A percentile compares a stretch with the other conserved stretches of the same genome.
Conservation (phyloP, 1,284 basidiomycete genomes). For the Amylostereum chailletii region DNA sequence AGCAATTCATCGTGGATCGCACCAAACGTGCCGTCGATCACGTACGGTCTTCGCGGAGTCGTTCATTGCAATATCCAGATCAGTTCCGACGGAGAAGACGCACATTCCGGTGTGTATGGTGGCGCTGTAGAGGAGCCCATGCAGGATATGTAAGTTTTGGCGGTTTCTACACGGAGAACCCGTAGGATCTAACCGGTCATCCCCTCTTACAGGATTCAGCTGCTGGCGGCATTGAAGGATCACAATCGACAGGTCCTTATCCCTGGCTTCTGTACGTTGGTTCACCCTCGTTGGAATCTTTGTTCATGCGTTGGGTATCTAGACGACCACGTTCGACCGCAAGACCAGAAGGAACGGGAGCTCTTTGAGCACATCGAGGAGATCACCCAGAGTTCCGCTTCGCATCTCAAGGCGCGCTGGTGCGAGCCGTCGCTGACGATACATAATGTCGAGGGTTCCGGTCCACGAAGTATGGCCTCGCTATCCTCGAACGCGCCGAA, state of each 20-base stretch:
- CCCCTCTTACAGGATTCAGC: constrained; percentile 50
- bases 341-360: constrained; percentile 57
- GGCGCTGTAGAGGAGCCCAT: constrained; percentile 85
- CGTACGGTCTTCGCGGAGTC: constrained; percentile 91
- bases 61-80: constrained; percentile 77
- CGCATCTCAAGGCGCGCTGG: constrained; percentile 70
- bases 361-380: constrained; percentile 63
- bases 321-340: constrained; percentile 71
- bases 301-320: not conserved
- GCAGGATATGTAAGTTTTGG: constrained; percentile 69
- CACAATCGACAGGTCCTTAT: constrained; percentile 55
- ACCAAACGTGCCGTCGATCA: constrained; percentile 91
- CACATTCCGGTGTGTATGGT: constrained; percentile 91
- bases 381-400: constrained; percentile 57
- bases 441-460: constrained; percentile 64
- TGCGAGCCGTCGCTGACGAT: constrained; percentile 70
- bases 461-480: constrained; percentile 53
- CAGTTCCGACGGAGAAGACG: constrained; percentile 45
- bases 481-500: not conserved
- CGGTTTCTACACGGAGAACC: too few relatives aligned
- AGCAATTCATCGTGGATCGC: constrained; percentile 98
- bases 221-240: constrained; percentile 70
- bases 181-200: too few relatives aligned
- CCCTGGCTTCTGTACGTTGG: constrained; percentile 74
- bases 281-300: not conserved